Conservation (phyloP, 139 green algal species). For the Chlorella sp. region DNA sequence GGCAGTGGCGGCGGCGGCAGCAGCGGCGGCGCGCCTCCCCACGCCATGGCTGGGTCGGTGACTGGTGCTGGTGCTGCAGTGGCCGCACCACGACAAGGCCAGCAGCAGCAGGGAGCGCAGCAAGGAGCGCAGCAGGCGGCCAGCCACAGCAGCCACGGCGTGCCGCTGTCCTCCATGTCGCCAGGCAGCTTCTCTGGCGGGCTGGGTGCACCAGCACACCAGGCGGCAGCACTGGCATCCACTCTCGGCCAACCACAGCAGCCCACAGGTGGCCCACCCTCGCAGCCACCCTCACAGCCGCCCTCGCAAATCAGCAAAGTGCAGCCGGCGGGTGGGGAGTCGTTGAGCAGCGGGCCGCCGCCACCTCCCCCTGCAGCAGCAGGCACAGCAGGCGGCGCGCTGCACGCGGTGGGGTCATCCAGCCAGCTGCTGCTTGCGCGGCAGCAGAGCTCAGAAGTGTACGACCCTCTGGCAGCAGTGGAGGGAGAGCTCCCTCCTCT, state of each 20-base stretch:
- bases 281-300: neutral
- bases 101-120: neutral
- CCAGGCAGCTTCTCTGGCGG: conserved; percentile 21
- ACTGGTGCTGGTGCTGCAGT: neutral
- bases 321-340: neutral
- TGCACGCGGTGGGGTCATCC: conserved; percentile 12
- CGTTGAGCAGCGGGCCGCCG: neutral
- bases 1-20: neutral
- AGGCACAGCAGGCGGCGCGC: neutral
- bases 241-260: neutral
- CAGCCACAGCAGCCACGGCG: neutral
- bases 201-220: no score
- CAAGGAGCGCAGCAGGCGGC: neutral
- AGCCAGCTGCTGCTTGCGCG: conserved; percentile 9
- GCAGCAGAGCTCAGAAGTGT: neutral
- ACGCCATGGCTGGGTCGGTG: neutral
- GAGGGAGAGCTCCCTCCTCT: neutral
- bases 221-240: neutral
- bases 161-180: conserved; percentile 9
- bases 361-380: neutral
- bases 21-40: neutral
- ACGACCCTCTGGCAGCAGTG: neutral
- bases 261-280: no score
- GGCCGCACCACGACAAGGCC: neutral
- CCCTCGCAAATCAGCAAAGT: neutral